Evolutionary conservation across 179 eudicot genomes (phyloP).

Genomic region (Amaranthus tricolor): DNA sequence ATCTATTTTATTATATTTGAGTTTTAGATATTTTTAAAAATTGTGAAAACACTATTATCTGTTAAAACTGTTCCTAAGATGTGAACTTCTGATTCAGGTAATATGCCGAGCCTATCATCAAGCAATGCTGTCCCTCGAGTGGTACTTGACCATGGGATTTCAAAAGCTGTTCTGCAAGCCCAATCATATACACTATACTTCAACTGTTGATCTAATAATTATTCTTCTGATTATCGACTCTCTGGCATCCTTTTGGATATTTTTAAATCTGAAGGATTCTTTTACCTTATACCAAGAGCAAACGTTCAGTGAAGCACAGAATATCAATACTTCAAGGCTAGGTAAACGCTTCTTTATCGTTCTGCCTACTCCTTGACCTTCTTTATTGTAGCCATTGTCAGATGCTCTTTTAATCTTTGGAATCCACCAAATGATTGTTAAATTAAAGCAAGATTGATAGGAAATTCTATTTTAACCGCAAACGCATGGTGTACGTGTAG

Average conservation of each 20-base stretch:
- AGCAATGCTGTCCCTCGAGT: conserved; percentile 2
- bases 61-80: neutral
- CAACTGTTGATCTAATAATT: neutral
- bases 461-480: no score
- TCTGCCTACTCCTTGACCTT: no score
- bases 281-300: neutral
- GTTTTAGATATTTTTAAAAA: neutral
- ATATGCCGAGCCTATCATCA: neutral
- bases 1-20: neutral
- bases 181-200: neutral
- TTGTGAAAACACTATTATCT: neutral
- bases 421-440: no score
- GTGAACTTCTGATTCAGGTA: neutral
- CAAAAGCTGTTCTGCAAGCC: neutral
- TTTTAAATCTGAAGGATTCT: neutral
- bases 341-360: no score
- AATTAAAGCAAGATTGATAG: no score
- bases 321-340: neutral
- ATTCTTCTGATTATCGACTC: no score
- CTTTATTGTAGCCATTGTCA: no score
- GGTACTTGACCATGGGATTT: neutral
- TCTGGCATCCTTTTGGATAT: neutral
- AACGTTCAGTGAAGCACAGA: neutral
- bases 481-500: no score
- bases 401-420: no score